phyloP scores from a whole-genome alignment of 2,329 filamentous ascomycete species.

The Pleomassaria siparia region DNA sequence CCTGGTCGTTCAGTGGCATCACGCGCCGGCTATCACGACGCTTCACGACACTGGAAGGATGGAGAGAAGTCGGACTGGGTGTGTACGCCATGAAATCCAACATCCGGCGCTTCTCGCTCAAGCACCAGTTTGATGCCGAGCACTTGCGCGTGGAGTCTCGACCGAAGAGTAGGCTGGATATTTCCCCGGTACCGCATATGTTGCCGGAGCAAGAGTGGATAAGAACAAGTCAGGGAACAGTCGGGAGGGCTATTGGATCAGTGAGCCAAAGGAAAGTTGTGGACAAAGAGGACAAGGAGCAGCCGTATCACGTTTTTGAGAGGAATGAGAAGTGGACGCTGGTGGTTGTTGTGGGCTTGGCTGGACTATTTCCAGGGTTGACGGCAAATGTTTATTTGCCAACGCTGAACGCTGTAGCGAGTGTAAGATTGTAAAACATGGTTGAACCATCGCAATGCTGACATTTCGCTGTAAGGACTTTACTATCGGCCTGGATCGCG shows the following conservation, averaged over 20 bases:
- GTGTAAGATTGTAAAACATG: conserved; percentile 4
- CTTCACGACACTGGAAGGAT: conserved; percentile 22
- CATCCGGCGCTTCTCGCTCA: conserved; percentile 8
- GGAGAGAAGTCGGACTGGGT: conserved; percentile 14
- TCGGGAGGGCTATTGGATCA: neutral
- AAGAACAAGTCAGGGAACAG: neutral
- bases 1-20: conserved; percentile 6
- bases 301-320: conserved; percentile 17
- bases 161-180: neutral
- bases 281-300: neutral
- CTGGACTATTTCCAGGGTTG: conserved; percentile 48
- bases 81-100: conserved; percentile 11
- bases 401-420: conserved; percentile 35
- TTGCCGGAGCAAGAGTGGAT: neutral
- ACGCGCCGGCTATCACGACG: conserved; percentile 11
- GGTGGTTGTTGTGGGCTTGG: conserved; percentile 33
- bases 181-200: neutral
- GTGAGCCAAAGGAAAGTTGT: neutral
- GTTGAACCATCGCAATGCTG: neutral
- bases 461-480: conserved; percentile 28
- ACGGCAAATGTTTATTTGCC: conserved; percentile 52
- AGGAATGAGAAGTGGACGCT: conserved; percentile 12
- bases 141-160: conserved; percentile 6
- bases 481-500: conserved; percentile 22
- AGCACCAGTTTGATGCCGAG: conserved; percentile 19